Evolutionary conservation across 1,284 basidiomycete genomes (phyloP), one percentile per base, ranked within the genome.

Genomic region (Sporisorium exsertum): DNA sequence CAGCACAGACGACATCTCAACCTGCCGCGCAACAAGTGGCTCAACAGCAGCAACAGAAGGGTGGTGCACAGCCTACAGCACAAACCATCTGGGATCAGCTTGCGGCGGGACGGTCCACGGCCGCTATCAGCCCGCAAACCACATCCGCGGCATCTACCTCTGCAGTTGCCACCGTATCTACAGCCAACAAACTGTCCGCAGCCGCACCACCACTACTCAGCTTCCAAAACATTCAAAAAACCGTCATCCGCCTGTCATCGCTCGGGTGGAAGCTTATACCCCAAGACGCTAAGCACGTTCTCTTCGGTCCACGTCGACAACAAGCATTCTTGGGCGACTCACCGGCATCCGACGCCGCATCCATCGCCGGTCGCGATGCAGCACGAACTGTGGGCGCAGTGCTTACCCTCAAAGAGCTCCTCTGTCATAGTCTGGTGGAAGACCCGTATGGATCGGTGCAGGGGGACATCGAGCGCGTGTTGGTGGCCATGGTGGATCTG

Each of bases 361-460:
- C 63, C 15, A 52, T 69, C 10, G 50, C 67, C 5, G 64, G 64
- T 0, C 55, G 64, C 18, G 59, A 72, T 22, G 58, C 68, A n/a
- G 40, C 58, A 5, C 60, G 65, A 2, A 56, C 62, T 1, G 59
- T 55, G 10, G 66, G 59, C 22, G 64, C 79, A 0, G 62, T 69
- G 6, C 12, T 56, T 4, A 62, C 68, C 10, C 64, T 81, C 35
- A 43, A 73, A 37, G 33, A 56, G 22, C 64, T 80, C 3, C 64
- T 78, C 15, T 71, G 67, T 24, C 78, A 76, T 49, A 77, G 73
- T 33, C 65, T 81, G n/a, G 24, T 46, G 0, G 76, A 81, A 72
- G 80, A 81, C 35, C 37, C 59, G 8, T 81, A 78, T 61, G 80
- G 80, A 6, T 53, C 57, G 15, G 78, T 80, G 43, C 78, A 80